Evolutionary conservation across 2,329 filamentous ascomycete species (phyloP), one percentile per base, ranked within the genome.

Genomic region (Botrytis fragariae): DNA sequence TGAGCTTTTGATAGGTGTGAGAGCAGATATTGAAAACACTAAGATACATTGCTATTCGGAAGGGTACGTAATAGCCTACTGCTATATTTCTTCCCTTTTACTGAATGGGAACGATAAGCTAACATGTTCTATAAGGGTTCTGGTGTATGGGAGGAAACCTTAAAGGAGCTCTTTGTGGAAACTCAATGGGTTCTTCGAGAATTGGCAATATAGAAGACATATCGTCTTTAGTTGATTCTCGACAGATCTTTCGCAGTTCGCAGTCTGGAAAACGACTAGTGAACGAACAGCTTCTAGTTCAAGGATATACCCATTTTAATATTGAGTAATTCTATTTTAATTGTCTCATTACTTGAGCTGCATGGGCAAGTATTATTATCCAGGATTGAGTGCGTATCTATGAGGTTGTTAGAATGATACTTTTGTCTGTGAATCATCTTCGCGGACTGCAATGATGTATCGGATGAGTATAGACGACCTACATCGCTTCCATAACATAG

Each of bases 1-100:
- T 78, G 59, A 82, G 69, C 73, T 76, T 20, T 42, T 76, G 48
- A 35, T 45, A 25, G 59, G 45, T 3, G 76, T 77, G 25, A 74
- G 64, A 44, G 64, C 65, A 29, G 76, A 77, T 51, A 44, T 77
- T 10, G 73, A 74, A 61, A 62, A 74, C 25, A 74, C 35, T 2
- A 44, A 25, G 6, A 71, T 76, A 7, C 75, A 74, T 73, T 69
- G 67, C 29, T 77, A 76, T 70, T 61, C 68, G 1, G 54, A 70
- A 37, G 68, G 54, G 68, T 45, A 25, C 7, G 68, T 37, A 9
- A 35, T 4, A 44, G n/a, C 1, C 59, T 62, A 16, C 5, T 57
- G 16, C 39, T 35, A 10, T 4, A 7, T 6, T 16, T 20, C 7
- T 22, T 37, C 16, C 22, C 8, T 20, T 48, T 1, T 25, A n/a